Evolutionary conservation across 805 yeast species (phyloP), one percentile per base, ranked within the genome.

Genomic region (Saccharomycopsis javanensis): DNA sequence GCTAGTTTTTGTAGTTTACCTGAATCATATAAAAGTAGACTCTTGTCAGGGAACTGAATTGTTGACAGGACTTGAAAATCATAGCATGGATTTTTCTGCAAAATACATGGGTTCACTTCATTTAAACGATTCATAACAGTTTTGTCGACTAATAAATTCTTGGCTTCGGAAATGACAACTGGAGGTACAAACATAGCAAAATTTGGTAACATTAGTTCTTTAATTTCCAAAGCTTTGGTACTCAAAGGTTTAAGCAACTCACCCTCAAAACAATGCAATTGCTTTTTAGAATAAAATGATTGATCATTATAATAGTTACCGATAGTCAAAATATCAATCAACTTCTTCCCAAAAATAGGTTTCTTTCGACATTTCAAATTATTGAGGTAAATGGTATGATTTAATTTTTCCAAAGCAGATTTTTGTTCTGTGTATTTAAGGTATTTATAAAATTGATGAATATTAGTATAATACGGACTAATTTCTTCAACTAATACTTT

Each of bases 31-130:
- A 94, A 96, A 57, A 94, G 71, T 59, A 94, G 73, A 13, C 94
- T 83, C 68, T 91, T 94, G 68, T 94, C 99, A 0, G 99, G 99
- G 69, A 94, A 95, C 16, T 96, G 97, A 64, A 94, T 88, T 0
- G 97, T 85, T 51, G 89, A 72, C 64, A 89, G 87, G 15, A 89
- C 86, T 69, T 92, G 97, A 1, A 92, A 72, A 60, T 84, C 82
- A 67, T 89, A 96, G 72, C 89, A 84, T 13, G 82, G 87, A 68
- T 75, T 77, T 30, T 62, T 71, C 61, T 6, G n/a, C 23, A 55
- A 52, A 13, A 60, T 64, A 58, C 51, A 52, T 20, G 56, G 60
- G 55, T 48, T 65, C 63, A 53, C 6, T 30, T 52, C 56, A 10
- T 65, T 65, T 50, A 77, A 67, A 54, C 66, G 71, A 30, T 68